phyloP scores from a whole-genome alignment of 2,329 filamentous ascomycete genomes.

The Esteya vermicola region DNA sequence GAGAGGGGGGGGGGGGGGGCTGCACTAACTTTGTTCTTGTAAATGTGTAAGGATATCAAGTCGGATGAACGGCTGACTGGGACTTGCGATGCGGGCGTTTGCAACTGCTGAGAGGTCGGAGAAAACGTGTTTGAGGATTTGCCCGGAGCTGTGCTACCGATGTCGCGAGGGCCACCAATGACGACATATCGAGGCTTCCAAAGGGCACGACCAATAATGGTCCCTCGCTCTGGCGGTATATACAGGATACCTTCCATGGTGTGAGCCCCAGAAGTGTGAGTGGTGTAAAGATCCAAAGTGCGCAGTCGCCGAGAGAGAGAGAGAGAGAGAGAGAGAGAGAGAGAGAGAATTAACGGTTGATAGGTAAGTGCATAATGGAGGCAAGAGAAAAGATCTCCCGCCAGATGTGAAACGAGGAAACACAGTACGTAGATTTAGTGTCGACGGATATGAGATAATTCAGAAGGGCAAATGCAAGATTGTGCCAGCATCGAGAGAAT shows the following conservation, averaged over 20 bases:
- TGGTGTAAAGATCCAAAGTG: not conserved
- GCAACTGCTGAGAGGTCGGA: constrained; percentile 9
- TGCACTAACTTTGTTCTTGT: constrained; percentile 38
- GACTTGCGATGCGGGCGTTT: constrained; percentile 23
- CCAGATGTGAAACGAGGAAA: too few species aligned
- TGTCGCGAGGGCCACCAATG: constrained; percentile 30
- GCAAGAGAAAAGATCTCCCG: too few species aligned
- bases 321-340: not conserved
- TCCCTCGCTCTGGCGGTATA: constrained; percentile 35
- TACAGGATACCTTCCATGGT: constrained; percentile 36
- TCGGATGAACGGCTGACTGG: constrained; percentile 18
- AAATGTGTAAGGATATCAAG: constrained; percentile 35
- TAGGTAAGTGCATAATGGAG: constrained; percentile 7
- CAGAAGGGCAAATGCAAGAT: too few species aligned
- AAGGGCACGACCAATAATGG: constrained; percentile 33
- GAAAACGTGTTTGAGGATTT: not conserved
- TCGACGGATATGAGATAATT: too few species aligned
- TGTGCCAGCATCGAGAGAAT: too few species aligned
- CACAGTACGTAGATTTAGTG: too few species aligned
- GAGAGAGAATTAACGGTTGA: constrained; percentile 2
- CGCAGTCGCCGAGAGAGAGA: constrained; percentile 2
- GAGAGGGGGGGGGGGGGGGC: not conserved
- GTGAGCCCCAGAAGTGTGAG: not conserved
- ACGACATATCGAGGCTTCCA: constrained; percentile 49
- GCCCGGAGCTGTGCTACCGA: constrained; percentile 8